Base-by-base conservation (phyloP, 2,329 filamentous ascomycete genomes). In the Penicillium sp. region DNA sequence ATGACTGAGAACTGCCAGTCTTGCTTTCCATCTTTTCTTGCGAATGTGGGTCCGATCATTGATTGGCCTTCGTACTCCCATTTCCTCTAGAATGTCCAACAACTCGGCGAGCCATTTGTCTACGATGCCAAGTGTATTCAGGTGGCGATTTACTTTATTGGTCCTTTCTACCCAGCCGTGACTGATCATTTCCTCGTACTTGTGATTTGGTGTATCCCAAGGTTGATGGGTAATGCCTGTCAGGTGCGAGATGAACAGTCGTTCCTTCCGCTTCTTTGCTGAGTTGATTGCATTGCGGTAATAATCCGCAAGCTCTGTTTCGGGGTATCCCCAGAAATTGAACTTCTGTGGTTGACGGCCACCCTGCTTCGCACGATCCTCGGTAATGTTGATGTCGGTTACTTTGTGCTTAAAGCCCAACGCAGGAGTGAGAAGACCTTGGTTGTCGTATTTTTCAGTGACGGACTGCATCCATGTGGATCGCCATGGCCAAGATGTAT, bases 1-100 rank as follows among this genome's bases (percentile, higher is more conserved):
- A 74, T 72, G 32, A 73, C 62, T 10, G 64, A 64, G 50, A 72
- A 68, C 31, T 72, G 69, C 71, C 71, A 74, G 34, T 66, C 63
- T 22, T 66, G 65, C 6, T 72, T 67, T 10, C 73, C 75, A 46
- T 72, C 68, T 29, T 74, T 67, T 13, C 64, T 59, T 3, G 69
- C 48, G 32, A 71, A 65, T 53, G 70, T 74, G 1, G 75, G 74
- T 9, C 78, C 73, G 48, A 79, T 72, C n/a, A 79, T 68, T 0
- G 76, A 79, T 59, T 79, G 78, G 11, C 76, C 77, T 68, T 80
- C 75, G 63, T 79, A 79, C 40, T 11, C 24, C 42, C 6, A 16
- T 44, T 31, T 44, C 24, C 24, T 44, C 42, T 2, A 44, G 42
- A 16, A 44, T 29, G 26, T 31, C 13, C 42, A 45, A 45, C n/a